Conservation (phyloP, 83 land plant genomes). For the Picea mariana region DNA sequence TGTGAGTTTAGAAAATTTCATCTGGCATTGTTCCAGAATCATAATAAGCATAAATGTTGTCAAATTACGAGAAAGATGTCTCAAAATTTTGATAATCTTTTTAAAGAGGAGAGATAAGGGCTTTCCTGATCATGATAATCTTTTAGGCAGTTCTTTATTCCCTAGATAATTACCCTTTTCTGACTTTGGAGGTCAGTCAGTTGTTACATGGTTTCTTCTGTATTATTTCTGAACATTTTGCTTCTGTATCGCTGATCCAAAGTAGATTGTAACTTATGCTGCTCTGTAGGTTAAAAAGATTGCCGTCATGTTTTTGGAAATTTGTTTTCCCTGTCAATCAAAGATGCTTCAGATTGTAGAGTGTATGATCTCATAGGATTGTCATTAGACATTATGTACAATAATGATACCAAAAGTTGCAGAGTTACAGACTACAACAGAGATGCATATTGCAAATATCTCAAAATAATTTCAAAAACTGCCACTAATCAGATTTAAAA, state of each 20-base stretch:
- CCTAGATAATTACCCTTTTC: background rate
- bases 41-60: background rate
- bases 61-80: background rate
- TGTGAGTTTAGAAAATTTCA: background rate
- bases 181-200: background rate
- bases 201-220: background rate
- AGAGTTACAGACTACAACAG: background rate
- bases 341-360: background rate
- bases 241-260: background rate
- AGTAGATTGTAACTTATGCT: background rate
- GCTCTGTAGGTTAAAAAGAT: background rate
- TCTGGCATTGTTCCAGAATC: background rate
- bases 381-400: background rate
- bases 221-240: background rate
- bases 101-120: background rate
- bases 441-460: background rate
- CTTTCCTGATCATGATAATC: background rate
- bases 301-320: background rate
- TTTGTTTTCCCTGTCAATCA: background rate
- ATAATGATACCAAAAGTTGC: background rate
- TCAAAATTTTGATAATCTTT: background rate
- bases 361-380: background rate
- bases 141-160: background rate
- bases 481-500: background rate
- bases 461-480: background rate